phyloP scores from a whole-genome alignment of 2,329 filamentous ascomycete genomes.

The Sporothrix globosa region DNA sequence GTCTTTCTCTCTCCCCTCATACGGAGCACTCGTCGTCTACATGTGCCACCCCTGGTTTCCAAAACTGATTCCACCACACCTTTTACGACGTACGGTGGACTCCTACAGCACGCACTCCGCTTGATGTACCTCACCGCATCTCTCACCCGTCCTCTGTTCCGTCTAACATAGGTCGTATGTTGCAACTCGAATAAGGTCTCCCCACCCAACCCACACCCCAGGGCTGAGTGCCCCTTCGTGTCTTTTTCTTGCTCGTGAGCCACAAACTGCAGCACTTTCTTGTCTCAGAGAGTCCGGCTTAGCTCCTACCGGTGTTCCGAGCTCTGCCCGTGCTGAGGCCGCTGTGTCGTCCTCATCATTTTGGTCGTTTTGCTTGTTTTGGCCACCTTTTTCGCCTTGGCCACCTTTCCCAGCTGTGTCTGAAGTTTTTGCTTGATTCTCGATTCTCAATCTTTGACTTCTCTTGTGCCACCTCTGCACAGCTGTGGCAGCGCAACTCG shows the following conservation, averaged over 20 bases:
- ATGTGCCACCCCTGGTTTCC: constrained; percentile 18
- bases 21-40: neutral
- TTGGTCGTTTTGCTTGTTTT: too few relatives aligned
- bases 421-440: neutral
- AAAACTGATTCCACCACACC: constrained; percentile 7
- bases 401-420: neutral
- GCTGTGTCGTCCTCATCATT: constrained; percentile 33
- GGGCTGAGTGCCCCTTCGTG: constrained; percentile 41
- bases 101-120: neutral
- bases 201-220: constrained; percentile 40
- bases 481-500: constrained; percentile 9
- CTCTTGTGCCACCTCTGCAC: neutral
- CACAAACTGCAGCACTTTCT: constrained; percentile 44
- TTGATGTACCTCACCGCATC: neutral
- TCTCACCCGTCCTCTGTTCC: neutral
- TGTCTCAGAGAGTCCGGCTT: constrained; percentile 57
- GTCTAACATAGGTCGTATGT: neutral
- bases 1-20: neutral
- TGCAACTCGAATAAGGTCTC: neutral
- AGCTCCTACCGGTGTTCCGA: constrained; percentile 57
- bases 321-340: constrained; percentile 48
- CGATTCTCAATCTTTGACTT: too few relatives aligned
- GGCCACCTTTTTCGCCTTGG: neutral
- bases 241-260: constrained; percentile 39
- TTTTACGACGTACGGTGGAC: too few relatives aligned